phyloP scores from a whole-genome alignment of 495 filamentous ascomycete species.

The Niebla homalea region DNA sequence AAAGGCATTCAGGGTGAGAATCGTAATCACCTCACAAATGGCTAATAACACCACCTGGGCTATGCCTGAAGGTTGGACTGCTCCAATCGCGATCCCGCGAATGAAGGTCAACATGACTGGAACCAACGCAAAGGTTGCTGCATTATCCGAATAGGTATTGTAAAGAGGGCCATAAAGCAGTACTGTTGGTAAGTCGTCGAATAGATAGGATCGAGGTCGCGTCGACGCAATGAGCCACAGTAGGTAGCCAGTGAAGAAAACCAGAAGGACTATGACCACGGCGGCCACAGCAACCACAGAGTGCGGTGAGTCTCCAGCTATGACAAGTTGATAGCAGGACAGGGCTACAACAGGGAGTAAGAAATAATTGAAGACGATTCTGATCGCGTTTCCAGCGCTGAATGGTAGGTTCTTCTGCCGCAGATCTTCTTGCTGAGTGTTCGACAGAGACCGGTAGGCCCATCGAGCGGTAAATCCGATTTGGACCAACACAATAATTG shows the following conservation, averaged over 20 bases:
- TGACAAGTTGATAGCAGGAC: conserved; percentile 84
- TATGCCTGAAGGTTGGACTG: conserved; percentile 81
- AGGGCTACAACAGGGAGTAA: conserved; percentile 73
- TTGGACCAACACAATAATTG: conserved; percentile 59
- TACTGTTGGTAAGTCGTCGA: conserved; percentile 83
- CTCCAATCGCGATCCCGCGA: conserved; percentile 83
- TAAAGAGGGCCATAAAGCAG: conserved; percentile 91
- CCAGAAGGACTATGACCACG: conserved; percentile 53
- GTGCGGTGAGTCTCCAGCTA: conserved; percentile 49
- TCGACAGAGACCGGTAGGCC: conserved; percentile 53
- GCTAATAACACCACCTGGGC: conserved; percentile 84
- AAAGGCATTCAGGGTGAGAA: conserved; percentile 81
- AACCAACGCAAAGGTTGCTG: conserved; percentile 74
- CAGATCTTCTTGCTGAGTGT: conserved; percentile 72
- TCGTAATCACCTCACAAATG: conserved; percentile 82
- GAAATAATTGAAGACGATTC: conserved; percentile 85
- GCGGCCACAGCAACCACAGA: conserved; percentile 60
- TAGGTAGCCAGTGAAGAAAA: conserved; percentile 65
- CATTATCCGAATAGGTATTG: conserved; percentile 88
- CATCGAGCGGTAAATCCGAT: conserved; percentile 61
- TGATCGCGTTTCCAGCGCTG: conserved; percentile 70
- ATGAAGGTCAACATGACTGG: conserved; percentile 71
- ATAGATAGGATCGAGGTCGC: conserved; percentile 70
- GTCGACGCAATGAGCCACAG: conserved; percentile 66
- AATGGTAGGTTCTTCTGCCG: conserved; percentile 90